Evolutionary conservation across 345 rosid genomes (phyloP).

Genomic region (Gynandropsis gynandra): DNA sequence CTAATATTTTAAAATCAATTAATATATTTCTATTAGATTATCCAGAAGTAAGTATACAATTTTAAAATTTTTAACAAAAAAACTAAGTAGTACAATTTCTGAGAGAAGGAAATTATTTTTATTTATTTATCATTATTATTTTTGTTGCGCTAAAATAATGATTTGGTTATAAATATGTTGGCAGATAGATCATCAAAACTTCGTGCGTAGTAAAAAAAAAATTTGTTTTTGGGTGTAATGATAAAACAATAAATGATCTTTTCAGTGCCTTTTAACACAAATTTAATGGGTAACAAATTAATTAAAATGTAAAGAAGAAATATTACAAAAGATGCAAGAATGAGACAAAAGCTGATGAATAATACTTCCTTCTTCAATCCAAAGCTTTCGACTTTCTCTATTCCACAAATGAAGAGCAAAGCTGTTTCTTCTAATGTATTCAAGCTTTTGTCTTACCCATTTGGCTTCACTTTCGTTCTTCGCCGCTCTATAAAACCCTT

Average conservation of each 20-base stretch:
- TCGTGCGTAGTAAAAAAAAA: constrained; percentile 8
- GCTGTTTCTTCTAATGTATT: constrained; percentile 40
- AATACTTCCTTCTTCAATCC: constrained; percentile 59
- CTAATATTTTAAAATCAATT: no score
- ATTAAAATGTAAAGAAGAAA: constrained; percentile 29
- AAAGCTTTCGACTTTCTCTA: constrained; percentile 58
- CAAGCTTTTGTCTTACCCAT: constrained; percentile 41
- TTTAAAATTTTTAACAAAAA: no score
- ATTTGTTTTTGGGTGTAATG: constrained; percentile 2
- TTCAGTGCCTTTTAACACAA: no score
- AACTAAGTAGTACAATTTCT: no score
- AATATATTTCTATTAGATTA: no score
- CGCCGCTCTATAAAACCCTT: constrained; percentile 45
- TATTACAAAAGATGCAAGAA: constrained; percentile 65
- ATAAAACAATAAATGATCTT: no score
- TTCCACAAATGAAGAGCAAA: constrained; percentile 82
- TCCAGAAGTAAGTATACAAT: no score
- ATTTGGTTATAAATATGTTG: no score
- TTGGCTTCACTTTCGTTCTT: constrained; percentile 35
- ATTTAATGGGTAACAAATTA: background rate
- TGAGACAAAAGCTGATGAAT: constrained; percentile 41
- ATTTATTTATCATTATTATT: no score
- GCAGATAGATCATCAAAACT: constrained; percentile 25
- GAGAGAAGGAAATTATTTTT: no score
- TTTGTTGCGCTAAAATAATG: no score